A percentile compares a stretch with the other conserved stretches of the same genome.
These are phyloP conservation scores for Lodderomyces pseudojiufengensis DNA, from an alignment of 1,139 yeast species.

Conservation along the genomic window DNA sequence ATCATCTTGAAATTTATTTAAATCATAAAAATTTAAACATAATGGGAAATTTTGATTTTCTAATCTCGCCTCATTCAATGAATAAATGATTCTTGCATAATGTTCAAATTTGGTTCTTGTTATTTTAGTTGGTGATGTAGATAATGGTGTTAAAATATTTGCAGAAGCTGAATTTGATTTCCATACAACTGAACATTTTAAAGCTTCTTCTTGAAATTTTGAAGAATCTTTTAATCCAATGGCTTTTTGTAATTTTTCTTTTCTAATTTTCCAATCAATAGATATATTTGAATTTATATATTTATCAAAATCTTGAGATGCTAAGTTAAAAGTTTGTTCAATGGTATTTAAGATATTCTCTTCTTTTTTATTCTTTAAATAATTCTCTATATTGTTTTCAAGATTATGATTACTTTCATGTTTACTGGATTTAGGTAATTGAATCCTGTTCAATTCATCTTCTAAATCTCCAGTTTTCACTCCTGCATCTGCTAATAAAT, in stretches of 20 bases:
- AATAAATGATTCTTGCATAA: conserved; percentile 68
- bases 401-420: neutral
- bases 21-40: conserved; percentile 50
- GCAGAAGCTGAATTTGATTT: conserved; percentile 35
- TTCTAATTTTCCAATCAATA: conserved; percentile 79
- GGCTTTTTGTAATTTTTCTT: conserved; percentile 66
- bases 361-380: conserved; percentile 67
- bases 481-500: conserved; percentile 85
- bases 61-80: conserved; percentile 68
- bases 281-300: conserved; percentile 71
- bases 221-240: conserved; percentile 43
- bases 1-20: conserved; percentile 49
- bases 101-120: conserved; percentile 55
- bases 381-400: conserved; percentile 44
- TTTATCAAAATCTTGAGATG: conserved; percentile 79
- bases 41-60: conserved; percentile 46
- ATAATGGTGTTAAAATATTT: conserved; percentile 34
- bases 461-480: conserved; percentile 85
- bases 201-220: conserved; percentile 16
- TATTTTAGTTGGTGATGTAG: conserved; percentile 14
- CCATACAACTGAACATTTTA: conserved; percentile 28
- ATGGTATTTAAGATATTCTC: conserved; percentile 81
- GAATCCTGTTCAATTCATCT: conserved; percentile 49
- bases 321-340: conserved; percentile 70
- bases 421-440: conserved; percentile 21